Conservation (phyloP, 139 green algal genomes). For the Asterochloris sp. region DNA sequence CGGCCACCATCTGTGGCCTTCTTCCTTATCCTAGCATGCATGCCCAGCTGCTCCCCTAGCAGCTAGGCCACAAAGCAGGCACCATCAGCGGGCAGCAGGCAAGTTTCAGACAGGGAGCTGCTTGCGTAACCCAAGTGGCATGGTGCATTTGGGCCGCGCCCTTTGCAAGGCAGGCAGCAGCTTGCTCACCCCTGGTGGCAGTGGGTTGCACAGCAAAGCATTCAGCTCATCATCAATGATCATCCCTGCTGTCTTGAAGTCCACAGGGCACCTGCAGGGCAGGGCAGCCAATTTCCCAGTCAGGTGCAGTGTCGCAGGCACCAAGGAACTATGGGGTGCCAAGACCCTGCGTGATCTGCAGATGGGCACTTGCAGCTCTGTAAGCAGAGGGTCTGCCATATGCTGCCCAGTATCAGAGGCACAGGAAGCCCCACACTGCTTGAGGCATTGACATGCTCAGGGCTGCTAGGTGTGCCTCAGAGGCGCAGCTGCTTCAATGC, state of each 20-base stretch:
- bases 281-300: not conserved
- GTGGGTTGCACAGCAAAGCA: constrained; percentile 42
- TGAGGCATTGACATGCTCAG: no score
- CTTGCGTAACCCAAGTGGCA: no score
- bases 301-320: not conserved
- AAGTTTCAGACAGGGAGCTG: no score
- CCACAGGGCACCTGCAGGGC: not conserved
- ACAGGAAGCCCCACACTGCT: no score
- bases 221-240: constrained; percentile 76
- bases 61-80: not conserved
- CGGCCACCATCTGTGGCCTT: no score
- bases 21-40: not conserved
- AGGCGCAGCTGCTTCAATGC: no score
- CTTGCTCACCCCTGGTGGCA: constrained; percentile 3
- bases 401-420: not conserved
- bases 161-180: no score
- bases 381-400: not conserved
- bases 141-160: no score
- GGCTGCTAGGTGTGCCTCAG: no score
- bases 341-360: not conserved
- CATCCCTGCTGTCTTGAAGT: constrained; percentile 21
- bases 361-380: not conserved
- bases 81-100: no score
- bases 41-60: no score
- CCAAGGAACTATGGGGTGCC: not conserved